Evolutionary conservation across 805 yeast genomes (phyloP).

Genomic region (Allodekkera sacchari): DNA sequence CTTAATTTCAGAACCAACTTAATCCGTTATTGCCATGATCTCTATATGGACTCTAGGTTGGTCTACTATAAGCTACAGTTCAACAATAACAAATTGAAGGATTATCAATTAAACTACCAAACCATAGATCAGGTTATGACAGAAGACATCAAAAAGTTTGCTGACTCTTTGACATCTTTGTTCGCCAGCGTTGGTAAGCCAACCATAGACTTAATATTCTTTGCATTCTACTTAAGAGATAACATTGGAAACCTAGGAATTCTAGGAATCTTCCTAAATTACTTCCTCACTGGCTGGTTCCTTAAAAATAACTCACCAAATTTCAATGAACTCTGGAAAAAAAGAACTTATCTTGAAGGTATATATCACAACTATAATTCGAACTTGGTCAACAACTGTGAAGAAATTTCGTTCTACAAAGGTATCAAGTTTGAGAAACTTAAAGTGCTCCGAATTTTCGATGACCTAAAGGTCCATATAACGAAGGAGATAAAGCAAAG

Average conservation of each 20-base stretch:
- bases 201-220: slow-evolving; percentile 73
- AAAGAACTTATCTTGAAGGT: slow-evolving; percentile 75
- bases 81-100: slow-evolving; percentile 32
- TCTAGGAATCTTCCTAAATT: slow-evolving; percentile 71
- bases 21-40: slow-evolving; percentile 80
- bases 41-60: slow-evolving; percentile 72
- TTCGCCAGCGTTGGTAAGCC: slow-evolving; percentile 92
- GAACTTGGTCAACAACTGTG: slow-evolving; percentile 79
- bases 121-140: slow-evolving; percentile 85
- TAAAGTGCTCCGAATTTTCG: slow-evolving; percentile 54
- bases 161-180: slow-evolving; percentile 72
- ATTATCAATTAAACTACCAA: slow-evolving; percentile 33
- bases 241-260: slow-evolving; percentile 85
- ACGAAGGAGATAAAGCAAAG: slow-evolving; percentile 41
- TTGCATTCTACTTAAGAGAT: slow-evolving; percentile 75
- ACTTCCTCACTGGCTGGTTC: slow-evolving; percentile 68
- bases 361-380: slow-evolving; percentile 81
- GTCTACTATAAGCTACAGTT: slow-evolving; percentile 76
- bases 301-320: slow-evolving; percentile 74
- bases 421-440: slow-evolving; percentile 74
- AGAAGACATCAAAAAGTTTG: slow-evolving; percentile 73
- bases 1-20: slow-evolving; percentile 79
- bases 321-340: slow-evolving; percentile 68
- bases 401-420: slow-evolving; percentile 89
- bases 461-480: slow-evolving; percentile 34